Evolutionary conservation across 148 eudicot genomes (phyloP), one percentile per base, ranked within the genome.

Genomic region (Nepenthes gracilis): DNA sequence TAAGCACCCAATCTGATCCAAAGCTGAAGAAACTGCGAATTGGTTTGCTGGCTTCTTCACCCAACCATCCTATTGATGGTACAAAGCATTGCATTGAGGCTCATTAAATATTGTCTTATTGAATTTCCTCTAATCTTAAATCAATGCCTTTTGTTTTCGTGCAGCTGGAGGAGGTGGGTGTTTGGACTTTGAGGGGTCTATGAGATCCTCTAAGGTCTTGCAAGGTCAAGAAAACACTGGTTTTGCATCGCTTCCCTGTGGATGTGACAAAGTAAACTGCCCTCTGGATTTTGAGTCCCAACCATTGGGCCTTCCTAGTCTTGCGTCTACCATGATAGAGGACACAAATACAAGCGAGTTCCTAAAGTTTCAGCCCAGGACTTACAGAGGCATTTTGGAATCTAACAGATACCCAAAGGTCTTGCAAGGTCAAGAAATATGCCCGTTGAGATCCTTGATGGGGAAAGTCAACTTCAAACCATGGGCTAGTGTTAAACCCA

Each of bases 401-500:
- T 79, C 91, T 43, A 77, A 72, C 61, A 67, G 85, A 74, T 81
- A 78, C 69, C 83, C 87, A 54, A 87, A 81, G 97, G 97, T 90
- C 89, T 90, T 90, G 97, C 95, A 87, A 87, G 97, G 95, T 87
- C 95, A 90, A 87, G 97, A 90, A 84, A 85, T 90, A 69, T 87
- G 85, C 72, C 77, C 97, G 48, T 76, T 83, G 65, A 83, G 78
- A 65, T 81, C 95, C 36, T 72, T 82, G 37, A 61, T 80, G 9
- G 83, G 74, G 40, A 86, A 81, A 74, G 55, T 68, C 15, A 77
- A 82, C 63, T 65, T 74, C 63, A 68, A 68, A 72, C 67, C 67
- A 13, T 71, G 75, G 50, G 51, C 72, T 72, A 79, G 72, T 80
- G 54, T 67, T 47, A 83, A 78, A 64, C 80, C 82, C 12, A 67